A percentile compares a stretch with the other conserved stretches of the same genome.
phyloP scores from a whole-genome alignment of 1,284 basidiomycete species.

The Cystobasidiaceae sp. region DNA sequence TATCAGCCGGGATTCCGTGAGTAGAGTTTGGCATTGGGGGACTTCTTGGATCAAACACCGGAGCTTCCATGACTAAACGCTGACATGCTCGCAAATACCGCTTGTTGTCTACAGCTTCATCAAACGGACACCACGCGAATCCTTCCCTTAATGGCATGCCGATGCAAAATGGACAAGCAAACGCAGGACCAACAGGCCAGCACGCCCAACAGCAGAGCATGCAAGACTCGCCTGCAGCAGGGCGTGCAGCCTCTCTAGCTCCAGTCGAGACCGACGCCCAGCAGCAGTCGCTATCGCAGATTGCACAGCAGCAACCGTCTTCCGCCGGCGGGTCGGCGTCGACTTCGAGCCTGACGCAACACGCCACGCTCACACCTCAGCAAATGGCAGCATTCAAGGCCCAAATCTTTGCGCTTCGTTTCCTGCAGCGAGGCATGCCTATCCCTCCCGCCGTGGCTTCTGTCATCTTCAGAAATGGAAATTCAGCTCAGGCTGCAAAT shows the following conservation, averaged over 20 bases:
- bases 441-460: constrained; percentile 74
- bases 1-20: too few relatives aligned
- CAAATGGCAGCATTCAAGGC: constrained; percentile 55
- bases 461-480: constrained; percentile 53
- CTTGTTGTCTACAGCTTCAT: neutral
- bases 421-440: constrained; percentile 69
- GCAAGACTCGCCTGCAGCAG: too few relatives aligned
- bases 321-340: too few relatives aligned
- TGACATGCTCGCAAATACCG: too few relatives aligned
- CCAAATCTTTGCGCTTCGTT: constrained; percentile 86
- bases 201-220: neutral
- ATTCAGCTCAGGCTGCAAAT: constrained; percentile 39
- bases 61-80: too few relatives aligned
- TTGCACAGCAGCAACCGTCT: neutral
- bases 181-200: neutral
- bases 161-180: constrained; percentile 6
- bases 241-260: too few relatives aligned
- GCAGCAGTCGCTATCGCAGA: neutral
- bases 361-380: constrained; percentile 5
- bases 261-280: neutral
- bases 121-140: neutral
- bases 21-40: too few relatives aligned
- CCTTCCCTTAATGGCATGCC: neutral
- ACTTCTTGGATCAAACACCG: too few relatives aligned
- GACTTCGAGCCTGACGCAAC: too few relatives aligned